Conservation (phyloP, 192 early-diverging fungal species). For the Coemansia sp. region DNA sequence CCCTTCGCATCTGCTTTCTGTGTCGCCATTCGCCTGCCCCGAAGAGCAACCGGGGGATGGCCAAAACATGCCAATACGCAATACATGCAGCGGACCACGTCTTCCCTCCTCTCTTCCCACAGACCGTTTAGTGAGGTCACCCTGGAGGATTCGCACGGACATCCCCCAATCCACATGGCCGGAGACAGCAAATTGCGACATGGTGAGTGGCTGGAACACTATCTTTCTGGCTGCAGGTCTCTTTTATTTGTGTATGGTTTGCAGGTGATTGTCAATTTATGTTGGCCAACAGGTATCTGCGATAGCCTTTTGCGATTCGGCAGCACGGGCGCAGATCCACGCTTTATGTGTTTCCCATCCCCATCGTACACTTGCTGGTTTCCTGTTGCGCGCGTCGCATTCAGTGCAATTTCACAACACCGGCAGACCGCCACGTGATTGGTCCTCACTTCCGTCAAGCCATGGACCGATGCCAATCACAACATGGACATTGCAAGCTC, state of each 20-base stretch:
- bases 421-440: slow-evolving; percentile 24
- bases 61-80: not conserved
- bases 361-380: not conserved
- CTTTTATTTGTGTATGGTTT: not conserved
- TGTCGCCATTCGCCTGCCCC: no score
- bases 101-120: not conserved
- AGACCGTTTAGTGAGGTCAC: not conserved
- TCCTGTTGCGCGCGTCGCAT: not conserved
- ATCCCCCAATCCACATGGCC: no score
- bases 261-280: not conserved
- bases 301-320: not conserved
- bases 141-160: no score
- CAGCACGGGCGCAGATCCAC: not conserved
- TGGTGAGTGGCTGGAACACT: no score
- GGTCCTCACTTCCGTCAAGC: not conserved
- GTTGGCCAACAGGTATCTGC: not conserved
- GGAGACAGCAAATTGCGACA: no score
- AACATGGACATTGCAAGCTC: slow-evolving; percentile 3
- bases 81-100: not conserved
- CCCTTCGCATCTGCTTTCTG: no score
- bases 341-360: slow-evolving; percentile 2
- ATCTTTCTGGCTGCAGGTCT: no score
- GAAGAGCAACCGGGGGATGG: not conserved
- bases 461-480: slow-evolving; percentile 1
- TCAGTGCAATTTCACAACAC: not conserved